A percentile compares a stretch with the other conserved stretches of the same genome.
Conservation (phyloP, 345 rosid species). For the Balakata baccata region DNA sequence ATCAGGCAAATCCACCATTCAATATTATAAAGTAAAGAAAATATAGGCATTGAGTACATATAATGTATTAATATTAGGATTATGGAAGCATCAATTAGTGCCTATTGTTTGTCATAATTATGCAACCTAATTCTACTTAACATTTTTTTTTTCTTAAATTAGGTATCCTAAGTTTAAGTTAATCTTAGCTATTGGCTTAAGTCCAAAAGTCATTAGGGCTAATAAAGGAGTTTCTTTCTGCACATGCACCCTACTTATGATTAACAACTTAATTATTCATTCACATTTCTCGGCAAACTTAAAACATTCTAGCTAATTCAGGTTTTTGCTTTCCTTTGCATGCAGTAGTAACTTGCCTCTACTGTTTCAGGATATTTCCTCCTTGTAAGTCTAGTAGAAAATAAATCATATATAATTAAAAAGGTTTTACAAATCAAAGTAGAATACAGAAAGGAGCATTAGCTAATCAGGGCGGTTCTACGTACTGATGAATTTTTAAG, state of each 20-base stretch:
- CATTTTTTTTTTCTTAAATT: background rate
- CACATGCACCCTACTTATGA: slow-evolving; percentile 14
- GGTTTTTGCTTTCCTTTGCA: too few relatives aligned
- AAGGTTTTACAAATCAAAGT: too few relatives aligned
- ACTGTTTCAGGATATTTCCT: too few relatives aligned
- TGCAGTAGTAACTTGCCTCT: too few relatives aligned
- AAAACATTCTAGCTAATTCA: background rate
- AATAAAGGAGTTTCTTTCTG: background rate
- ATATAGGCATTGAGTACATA: slow-evolving; percentile 12
- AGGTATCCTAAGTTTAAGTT: slow-evolving; percentile 29
- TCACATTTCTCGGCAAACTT: background rate
- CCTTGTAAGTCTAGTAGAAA: too few relatives aligned
- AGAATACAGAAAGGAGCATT: background rate
- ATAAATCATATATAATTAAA: too few relatives aligned
- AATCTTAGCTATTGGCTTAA: background rate
- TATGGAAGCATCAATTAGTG: slow-evolving; percentile 29
- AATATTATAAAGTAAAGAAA: slow-evolving; percentile 14
- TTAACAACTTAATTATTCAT: background rate
- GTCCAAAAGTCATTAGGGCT: background rate
- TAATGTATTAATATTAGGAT: background rate
- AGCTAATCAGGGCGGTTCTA: too few relatives aligned
- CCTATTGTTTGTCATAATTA: slow-evolving; percentile 28
- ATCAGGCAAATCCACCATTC: slow-evolving; percentile 12
- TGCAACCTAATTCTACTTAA: slow-evolving; percentile 10
- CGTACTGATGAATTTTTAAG: too few relatives aligned